These are phyloP conservation scores for Aspergillus sp. DNA, from an alignment of 2,329 filamentous ascomycete genomes.

Conservation along the genomic window DNA sequence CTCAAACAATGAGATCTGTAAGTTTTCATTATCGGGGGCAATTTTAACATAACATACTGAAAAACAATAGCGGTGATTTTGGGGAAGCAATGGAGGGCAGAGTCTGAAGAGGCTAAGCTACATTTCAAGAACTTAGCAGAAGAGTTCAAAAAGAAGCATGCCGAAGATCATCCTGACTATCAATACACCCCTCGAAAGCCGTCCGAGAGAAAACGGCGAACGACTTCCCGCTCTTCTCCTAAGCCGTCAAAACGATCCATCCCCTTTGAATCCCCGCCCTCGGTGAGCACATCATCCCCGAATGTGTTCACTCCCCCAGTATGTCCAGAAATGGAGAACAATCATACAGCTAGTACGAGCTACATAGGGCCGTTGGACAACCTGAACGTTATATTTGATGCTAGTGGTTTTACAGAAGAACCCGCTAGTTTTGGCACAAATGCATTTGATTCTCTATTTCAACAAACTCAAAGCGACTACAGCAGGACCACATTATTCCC, in stretches of 20 bases:
- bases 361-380: background rate
- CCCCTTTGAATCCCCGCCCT: constrained; percentile 4
- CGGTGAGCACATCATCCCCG: background rate
- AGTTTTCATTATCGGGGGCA: constrained; percentile 17
- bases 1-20: constrained; percentile 49
- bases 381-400: background rate
- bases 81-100: constrained; percentile 43
- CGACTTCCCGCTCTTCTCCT: constrained; percentile 31
- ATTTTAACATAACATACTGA: constrained; percentile 16
- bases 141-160: constrained; percentile 41
- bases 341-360: background rate
- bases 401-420: constrained; percentile 2
- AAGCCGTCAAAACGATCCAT: constrained; percentile 10
- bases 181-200: constrained; percentile 50
- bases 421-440: constrained; percentile 16
- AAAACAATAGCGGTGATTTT: constrained; percentile 37
- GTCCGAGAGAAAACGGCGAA: constrained; percentile 47
- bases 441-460: constrained; percentile 19
- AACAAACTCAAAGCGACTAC: constrained; percentile 18
- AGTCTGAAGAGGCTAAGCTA: constrained; percentile 35
- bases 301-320: constrained; percentile 12
- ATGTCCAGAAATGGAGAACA: background rate
- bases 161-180: constrained; percentile 43
- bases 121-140: constrained; percentile 41
- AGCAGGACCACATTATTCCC: constrained; percentile 4